These are phyloP conservation scores for Aspergillus haitiensis DNA, from an alignment of 495 filamentous ascomycete species.

Conservation along the genomic window DNA sequence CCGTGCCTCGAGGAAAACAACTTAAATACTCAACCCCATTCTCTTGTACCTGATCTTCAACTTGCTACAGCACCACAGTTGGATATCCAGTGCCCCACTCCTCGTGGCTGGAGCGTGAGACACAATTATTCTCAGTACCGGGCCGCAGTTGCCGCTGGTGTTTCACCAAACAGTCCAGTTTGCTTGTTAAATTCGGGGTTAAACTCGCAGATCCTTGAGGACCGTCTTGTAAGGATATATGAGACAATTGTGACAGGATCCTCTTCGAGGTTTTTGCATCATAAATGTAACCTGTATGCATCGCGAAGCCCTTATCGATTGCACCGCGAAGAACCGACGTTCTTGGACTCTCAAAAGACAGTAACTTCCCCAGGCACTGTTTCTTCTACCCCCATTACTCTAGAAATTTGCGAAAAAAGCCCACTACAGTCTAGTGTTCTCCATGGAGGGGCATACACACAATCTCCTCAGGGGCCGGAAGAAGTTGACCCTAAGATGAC, in stretches of 20 bases:
- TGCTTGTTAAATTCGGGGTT: slow-evolving; percentile 28
- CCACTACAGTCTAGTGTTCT: no score
- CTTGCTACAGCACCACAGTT: no score
- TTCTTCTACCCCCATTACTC: neutral
- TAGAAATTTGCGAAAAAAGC: neutral
- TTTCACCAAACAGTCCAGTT: slow-evolving; percentile 25
- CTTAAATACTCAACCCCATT: no score
- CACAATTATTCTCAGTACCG: neutral
- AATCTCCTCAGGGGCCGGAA: no score
- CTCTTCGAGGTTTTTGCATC: slow-evolving; percentile 26
- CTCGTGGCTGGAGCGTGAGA: neutral
- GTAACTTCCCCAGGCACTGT: neutral
- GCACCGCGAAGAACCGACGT: neutral
- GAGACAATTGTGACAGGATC: slow-evolving; percentile 26
- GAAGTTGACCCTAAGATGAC: slow-evolving; percentile 11
- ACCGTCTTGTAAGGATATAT: slow-evolving; percentile 23
- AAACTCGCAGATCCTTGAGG: slow-evolving; percentile 24
- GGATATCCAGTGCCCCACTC: neutral
- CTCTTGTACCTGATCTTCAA: no score
- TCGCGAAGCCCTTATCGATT: slow-evolving; percentile 23
- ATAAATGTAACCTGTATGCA: slow-evolving; percentile 27
- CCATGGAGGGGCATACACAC: no score
- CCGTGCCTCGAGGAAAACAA: no score
- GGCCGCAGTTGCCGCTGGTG: neutral
- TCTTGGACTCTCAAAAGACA: no score